Base-by-base conservation (phyloP, 2,329 filamentous ascomycete species). In the Monilinia aucupariae region DNA sequence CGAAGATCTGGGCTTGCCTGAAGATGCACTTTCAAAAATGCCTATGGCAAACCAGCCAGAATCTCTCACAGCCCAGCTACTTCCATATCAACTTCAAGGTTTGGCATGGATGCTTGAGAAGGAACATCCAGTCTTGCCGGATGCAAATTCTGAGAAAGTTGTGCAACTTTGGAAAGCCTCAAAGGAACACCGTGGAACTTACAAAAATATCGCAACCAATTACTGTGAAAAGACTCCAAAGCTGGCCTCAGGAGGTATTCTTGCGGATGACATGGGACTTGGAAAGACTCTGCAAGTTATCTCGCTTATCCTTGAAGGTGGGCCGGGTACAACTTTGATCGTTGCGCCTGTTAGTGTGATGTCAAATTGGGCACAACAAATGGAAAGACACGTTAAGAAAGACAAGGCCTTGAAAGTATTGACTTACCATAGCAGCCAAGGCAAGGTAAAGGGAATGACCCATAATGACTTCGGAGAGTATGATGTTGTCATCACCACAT, bases 241-340 rank as follows among this genome's bases (percentile, higher is more conserved):
- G 0, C 80, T 96, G 27, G 85, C 90, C 8, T 90, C 85, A 56
- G 92, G 92, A 22, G 92, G 92, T 39, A 92, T 96, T 56, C 80
- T 96, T 10, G 91, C 91, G 2, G 92, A 96, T 73, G 92, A 96
- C 70, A 96, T 96, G 92, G 92, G 92, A n/a, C 64, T 96, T 6
- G 92, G 92, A 30, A 96, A 96, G 77, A 96, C 92, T 0, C 80
- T 96, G 10, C 89, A 96, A 73, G 82, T 92, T 54, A 93, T 96
- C 68, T 89, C 90, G 60, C 77, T 96, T 43, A 87, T 96, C 62
- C 76, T 92, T 58, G 70, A 75, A 4, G 80, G 80, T 7, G 77
- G 76, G 0, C 73, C 78, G 2, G 85, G 85, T 4, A 78, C 86
- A 1, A 96, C 91, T 0, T 80, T 96, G 27, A 92, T 96, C 60